phyloP scores from a whole-genome alignment of 495 filamentous ascomycete genomes.

The Neurospora tetraspora region DNA sequence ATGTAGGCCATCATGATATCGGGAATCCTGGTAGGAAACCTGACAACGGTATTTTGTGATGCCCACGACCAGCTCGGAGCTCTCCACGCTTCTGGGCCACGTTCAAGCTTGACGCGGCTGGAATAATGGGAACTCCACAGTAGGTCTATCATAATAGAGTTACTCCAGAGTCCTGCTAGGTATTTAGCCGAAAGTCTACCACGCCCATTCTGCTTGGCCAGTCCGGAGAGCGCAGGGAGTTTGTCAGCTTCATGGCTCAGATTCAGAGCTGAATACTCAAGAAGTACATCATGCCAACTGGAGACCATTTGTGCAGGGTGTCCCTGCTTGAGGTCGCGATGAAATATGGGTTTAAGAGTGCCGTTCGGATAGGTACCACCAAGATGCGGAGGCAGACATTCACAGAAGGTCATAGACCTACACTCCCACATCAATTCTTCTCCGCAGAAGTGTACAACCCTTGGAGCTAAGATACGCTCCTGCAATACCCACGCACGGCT shows the following conservation, averaged over 20 bases:
- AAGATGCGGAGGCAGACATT: not conserved
- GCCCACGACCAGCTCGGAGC: not conserved
- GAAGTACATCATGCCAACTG: no score
- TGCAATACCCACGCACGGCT: slow-evolving; percentile 1
- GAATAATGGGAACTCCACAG: not conserved
- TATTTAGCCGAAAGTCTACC: not conserved
- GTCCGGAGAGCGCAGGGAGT: not conserved
- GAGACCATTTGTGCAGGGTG: no score
- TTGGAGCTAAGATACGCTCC: not conserved
- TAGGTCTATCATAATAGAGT: not conserved
- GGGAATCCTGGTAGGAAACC: no score
- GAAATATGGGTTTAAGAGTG: no score
- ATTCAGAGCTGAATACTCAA: no score
- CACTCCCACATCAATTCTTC: slow-evolving; percentile 2
- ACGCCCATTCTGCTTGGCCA: not conserved
- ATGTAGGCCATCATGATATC: no score
- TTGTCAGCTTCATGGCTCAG: not conserved
- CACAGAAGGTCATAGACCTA: not conserved
- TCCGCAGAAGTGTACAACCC: not conserved
- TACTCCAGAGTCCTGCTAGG: not conserved
- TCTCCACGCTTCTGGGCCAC: not conserved
- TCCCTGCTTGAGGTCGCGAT: no score
- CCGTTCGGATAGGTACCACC: no score
- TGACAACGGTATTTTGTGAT: not conserved
- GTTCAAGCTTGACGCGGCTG: not conserved